Conservation (phyloP, 75 land plant species). For the Gnetum montanum region DNA sequence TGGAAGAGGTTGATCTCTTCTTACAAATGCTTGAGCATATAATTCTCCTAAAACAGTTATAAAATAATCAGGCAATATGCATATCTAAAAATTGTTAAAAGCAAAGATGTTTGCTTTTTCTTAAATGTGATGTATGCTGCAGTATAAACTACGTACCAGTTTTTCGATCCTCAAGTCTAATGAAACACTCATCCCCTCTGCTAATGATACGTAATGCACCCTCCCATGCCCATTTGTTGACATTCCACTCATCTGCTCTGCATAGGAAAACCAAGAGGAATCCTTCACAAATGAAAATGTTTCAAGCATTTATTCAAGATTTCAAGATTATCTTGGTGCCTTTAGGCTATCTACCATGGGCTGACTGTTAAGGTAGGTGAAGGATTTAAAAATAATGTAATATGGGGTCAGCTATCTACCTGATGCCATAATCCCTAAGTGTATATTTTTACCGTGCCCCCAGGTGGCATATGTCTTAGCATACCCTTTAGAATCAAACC, state of each 20-base stretch:
- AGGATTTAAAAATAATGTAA: too few relatives aligned
- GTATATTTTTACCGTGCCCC: too few relatives aligned
- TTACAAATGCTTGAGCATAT: slow-evolving; percentile 89
- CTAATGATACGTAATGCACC: slow-evolving; percentile 76
- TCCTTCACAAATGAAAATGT: neutral
- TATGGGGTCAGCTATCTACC: too few relatives aligned
- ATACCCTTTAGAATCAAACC: too few relatives aligned
- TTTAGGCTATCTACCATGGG: too few relatives aligned
- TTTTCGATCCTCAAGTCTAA: slow-evolving; percentile 73
- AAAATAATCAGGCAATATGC: neutral
- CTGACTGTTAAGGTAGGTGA: too few relatives aligned
- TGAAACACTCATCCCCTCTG: slow-evolving; percentile 91
- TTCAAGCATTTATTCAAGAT: neutral
- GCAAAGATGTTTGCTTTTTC: neutral
- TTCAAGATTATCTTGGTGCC: too few relatives aligned
- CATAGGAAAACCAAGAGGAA: slow-evolving; percentile 6
- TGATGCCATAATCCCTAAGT: too few relatives aligned
- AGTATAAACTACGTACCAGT: too few relatives aligned
- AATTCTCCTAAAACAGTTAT: slow-evolving; percentile 59
- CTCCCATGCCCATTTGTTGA: slow-evolving; percentile 98
- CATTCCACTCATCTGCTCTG: slow-evolving; percentile 99
- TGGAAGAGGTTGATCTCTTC: slow-evolving; percentile 83
- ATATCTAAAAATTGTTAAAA: neutral
- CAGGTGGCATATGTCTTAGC: too few relatives aligned
- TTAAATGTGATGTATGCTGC: neutral